Percentiles rank a stretch among this genome's conserved stretches.
phyloP scores from a whole-genome alignment of 192 early-diverging fungal genomes.

The Coemansia guatemalensis region DNA sequence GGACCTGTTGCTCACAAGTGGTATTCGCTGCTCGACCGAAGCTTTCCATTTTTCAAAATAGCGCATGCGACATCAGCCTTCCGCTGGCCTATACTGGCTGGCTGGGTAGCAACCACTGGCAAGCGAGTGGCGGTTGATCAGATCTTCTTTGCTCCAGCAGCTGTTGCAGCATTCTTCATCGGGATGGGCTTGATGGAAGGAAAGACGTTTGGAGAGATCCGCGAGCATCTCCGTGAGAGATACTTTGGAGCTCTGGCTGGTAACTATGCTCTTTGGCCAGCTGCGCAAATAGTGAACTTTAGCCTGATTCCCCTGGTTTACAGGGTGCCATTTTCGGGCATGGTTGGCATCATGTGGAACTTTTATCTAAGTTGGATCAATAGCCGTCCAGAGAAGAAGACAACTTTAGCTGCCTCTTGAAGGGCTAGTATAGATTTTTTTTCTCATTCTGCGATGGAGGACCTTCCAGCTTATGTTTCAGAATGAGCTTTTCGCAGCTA shows the following conservation, averaged over 20 bases:
- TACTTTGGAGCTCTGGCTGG: conserved; percentile 21
- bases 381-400: conserved; percentile 14
- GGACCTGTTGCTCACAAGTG: conserved; percentile 66
- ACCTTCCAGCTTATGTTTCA: no score
- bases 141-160: conserved; percentile 62
- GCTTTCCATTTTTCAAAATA: conserved; percentile 49
- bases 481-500: no score
- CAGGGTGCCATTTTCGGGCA: conserved; percentile 65
- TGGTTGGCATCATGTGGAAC: conserved; percentile 69
- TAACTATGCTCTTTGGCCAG: conserved; percentile 61
- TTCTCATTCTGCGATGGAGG: no score
- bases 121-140: conserved; percentile 64
- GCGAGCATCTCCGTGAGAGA: conserved; percentile 52
- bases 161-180: conserved; percentile 61
- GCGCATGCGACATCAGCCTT: background rate
- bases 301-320: conserved; percentile 63
- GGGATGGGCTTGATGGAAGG: conserved; percentile 62
- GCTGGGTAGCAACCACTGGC: conserved; percentile 19
- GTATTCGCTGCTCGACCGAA: conserved; percentile 63
- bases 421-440: background rate
- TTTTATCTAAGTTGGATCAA: conserved; percentile 67
- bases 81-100: conserved; percentile 1
- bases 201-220: conserved; percentile 44
- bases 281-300: conserved; percentile 71
- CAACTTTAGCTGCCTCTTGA: no score